Evolutionary conservation across 192 early-diverging fungal genomes (phyloP), one percentile per base, ranked within the genome.

Genomic region (Umbelopsis isabellina): DNA sequence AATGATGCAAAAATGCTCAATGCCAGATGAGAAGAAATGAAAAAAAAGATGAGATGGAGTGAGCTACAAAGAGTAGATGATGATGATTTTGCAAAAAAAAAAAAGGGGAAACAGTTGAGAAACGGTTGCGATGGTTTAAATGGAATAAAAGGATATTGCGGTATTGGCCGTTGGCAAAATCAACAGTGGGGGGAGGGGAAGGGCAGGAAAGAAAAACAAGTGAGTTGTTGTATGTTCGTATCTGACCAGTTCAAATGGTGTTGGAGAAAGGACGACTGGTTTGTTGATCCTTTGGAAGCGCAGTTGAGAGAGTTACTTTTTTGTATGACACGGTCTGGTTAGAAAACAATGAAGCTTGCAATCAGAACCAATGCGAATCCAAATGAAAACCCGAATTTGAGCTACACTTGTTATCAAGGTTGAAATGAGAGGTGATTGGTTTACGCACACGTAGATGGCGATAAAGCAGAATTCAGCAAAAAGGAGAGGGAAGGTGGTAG

Each of bases 1-100:
- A 30, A 30, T 67, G 53, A 52, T 68, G 35, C 65, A 46, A 67
- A 30, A 71, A 33, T 70, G 71, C 67, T 76, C 65, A 21, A 76
- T 68, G 47, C 70, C 37, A 67, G 37, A 70, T 46, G 46, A 65
- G 61, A 61, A 65, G 53, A 70, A 71, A 67, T 4, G 13, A 22
- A 52, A 41, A 71, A 71, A 66, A 66, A 22, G 22, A 49, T 37
- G 49, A 20, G 21, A 22, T 15, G 10, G 10, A 46, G 22, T 51
- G 4, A 61, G 15, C 33, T 25, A 5, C 25, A 16, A 7, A 61
- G 18, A 61, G 68, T 45, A 70, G 52, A 72, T 72, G 46, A 52
- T 23, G 18, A 45, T 46, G 41, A 48, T 23, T 23, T 44, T 27
- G 58, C 20, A 46, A 71, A 71, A 30, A 41, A 16, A 41, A 45